Conservation (phyloP, 352 stramenopile genomes). For the Globisporangium acanthophoron region DNA sequence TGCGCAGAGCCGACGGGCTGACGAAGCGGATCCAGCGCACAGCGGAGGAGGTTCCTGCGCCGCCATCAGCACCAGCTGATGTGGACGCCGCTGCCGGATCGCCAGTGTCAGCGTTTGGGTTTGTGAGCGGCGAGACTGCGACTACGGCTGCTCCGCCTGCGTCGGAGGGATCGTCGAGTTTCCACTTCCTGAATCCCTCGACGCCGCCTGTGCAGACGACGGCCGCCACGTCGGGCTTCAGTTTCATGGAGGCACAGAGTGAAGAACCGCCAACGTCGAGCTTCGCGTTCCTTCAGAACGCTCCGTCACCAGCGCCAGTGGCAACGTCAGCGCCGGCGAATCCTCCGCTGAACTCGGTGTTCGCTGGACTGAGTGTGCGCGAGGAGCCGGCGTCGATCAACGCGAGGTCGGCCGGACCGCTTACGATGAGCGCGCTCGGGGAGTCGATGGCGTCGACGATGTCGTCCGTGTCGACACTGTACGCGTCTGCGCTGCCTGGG, state of each 20-base stretch:
- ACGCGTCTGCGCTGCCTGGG: conserved; percentile 3
- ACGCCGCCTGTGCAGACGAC: conserved; percentile 14
- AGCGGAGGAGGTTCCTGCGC: conserved; percentile 12
- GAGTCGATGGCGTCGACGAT: conserved; percentile 18
- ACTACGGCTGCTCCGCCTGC: conserved; percentile 9
- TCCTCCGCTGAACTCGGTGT: conserved; percentile 29
- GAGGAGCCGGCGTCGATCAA: conserved; percentile 19
- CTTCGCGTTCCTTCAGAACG: conserved; percentile 26
- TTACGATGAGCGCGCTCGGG: conserved; percentile 43
- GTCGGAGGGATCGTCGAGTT: conserved; percentile 25
- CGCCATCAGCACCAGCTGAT: background rate
- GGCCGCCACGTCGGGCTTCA: conserved; percentile 25
- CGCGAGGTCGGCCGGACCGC: conserved; percentile 29
- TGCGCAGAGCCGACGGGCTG: conserved; percentile 57
- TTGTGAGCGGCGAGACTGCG: conserved; percentile 27
- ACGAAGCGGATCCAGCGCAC: conserved; percentile 60
- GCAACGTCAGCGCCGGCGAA: conserved; percentile 5
- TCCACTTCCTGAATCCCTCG: conserved; percentile 35
- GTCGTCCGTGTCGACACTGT: conserved; percentile 12
- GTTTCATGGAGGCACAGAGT: conserved; percentile 27
- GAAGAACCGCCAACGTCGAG: conserved; percentile 16
- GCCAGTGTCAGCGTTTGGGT: conserved; percentile 45
- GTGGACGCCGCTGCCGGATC: conserved; percentile 10
- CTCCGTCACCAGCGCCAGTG: conserved; percentile 8
- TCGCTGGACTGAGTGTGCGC: conserved; percentile 49